Evolutionary conservation across 2,329 filamentous ascomycete species (phyloP), one percentile per base, ranked within the genome.

Genomic region (Coccinonectria pachysandricola): DNA sequence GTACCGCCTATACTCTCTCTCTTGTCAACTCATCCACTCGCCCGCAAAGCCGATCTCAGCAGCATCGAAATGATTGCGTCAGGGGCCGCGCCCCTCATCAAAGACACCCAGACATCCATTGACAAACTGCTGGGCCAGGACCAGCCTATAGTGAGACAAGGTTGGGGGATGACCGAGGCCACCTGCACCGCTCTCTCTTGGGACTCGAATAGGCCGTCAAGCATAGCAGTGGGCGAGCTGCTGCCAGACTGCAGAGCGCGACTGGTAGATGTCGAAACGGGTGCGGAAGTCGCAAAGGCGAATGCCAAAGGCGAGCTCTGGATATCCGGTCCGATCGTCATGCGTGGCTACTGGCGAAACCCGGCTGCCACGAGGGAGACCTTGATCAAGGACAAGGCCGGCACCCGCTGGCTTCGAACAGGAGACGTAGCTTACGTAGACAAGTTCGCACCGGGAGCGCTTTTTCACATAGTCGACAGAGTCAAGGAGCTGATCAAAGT

Each of bases 131-230:
- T 74, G 62, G 52, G 52, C 3, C 28, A 36, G 14, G 43, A 46
- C 4, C 41, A 48, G 2, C 29, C 65, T 6, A 27, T 38, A 3
- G 37, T 67, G 8, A 57, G 60, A 46, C 83, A 88, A 52, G 84
- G 82, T 4, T 92, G 82, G 79, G 85, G 85, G 5, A 88, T 92
- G 84, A 91, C 84, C 1, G 84, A 91, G 49, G 57, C 69, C 3
- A 91, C 83, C 1, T 88, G 83, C 50, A 74, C 78, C 1, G 62
- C 70, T 11, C 64, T 81, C 8, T 65, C 64, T 6, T 86, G 75
- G 67, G 64, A 80, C 36, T 65, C 83, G 12, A 88, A 87, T 46
- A 35, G 37, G 21, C 26, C 37, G 6, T 34, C 36, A 10, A 47
- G 40, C 18, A 31, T 41, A 21, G 46, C 45, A 10, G 42, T 45